Evolutionary conservation across 2,329 filamentous ascomycete genomes (phyloP).

Genomic region (Fusarium domesticum): DNA sequence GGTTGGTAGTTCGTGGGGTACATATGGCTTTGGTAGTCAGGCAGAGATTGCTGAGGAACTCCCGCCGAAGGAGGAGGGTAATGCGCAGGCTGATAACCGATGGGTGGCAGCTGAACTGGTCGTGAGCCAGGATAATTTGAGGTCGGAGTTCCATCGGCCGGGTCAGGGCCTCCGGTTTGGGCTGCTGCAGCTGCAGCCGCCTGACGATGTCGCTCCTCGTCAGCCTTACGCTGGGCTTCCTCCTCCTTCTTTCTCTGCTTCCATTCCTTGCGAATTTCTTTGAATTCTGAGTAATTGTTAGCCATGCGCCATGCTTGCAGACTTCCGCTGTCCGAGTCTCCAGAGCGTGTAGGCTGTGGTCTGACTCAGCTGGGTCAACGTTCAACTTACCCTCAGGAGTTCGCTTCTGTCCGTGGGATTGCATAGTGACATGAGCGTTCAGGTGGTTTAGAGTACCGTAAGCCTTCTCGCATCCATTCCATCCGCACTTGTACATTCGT

Average conservation of each 20-base stretch:
- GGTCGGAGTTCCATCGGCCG: slow-evolving; percentile 42
- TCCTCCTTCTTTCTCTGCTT: slow-evolving; percentile 99
- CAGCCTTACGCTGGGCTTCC: slow-evolving; percentile 51
- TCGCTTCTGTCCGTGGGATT: slow-evolving; percentile 89
- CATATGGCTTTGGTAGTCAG: slow-evolving; percentile 57
- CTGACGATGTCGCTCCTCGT: slow-evolving; percentile 75
- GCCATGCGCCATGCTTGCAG: slow-evolving; percentile 2
- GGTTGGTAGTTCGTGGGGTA: slow-evolving; percentile 54
- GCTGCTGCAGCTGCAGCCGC: slow-evolving; percentile 52
- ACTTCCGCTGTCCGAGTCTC: not conserved
- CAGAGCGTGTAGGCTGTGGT: not conserved
- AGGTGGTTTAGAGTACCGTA: slow-evolving; percentile 97
- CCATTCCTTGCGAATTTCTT: slow-evolving; percentile 98
- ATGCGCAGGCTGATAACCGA: slow-evolving; percentile 66
- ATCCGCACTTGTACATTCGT: slow-evolving; percentile 99
- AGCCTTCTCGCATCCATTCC: slow-evolving; percentile 97
- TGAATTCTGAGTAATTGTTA: slow-evolving; percentile 72
- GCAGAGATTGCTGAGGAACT: slow-evolving; percentile 50
- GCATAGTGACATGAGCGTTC: slow-evolving; percentile 98
- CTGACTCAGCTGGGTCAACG: not conserved
- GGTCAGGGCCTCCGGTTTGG: slow-evolving; percentile 48
- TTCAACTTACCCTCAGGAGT: slow-evolving; percentile 85
- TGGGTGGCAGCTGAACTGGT: slow-evolving; percentile 66
- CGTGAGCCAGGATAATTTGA: slow-evolving; percentile 58
- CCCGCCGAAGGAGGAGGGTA: slow-evolving; percentile 61